phyloP scores from a whole-genome alignment of 2,329 filamentous ascomycete genomes.

The Alternaria metachromatica region DNA sequence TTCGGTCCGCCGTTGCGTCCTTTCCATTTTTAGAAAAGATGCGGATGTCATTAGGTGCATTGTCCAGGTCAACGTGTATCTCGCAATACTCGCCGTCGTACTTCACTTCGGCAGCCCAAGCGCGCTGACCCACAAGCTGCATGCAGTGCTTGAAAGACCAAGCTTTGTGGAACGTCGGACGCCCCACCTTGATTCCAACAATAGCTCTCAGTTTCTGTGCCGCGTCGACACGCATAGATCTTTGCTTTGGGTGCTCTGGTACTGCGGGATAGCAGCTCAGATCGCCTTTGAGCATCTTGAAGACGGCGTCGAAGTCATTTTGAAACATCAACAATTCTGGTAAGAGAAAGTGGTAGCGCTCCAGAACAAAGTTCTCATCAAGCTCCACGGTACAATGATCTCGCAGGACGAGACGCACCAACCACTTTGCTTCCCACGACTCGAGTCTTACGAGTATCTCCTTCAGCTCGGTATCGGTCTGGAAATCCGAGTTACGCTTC shows the following conservation, averaged over 20 bases:
- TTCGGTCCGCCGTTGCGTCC: conserved; percentile 78
- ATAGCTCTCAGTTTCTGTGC: conserved; percentile 46
- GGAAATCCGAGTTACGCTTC: conserved; percentile 25
- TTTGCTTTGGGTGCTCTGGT: conserved; percentile 43
- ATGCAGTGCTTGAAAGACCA: conserved; percentile 73
- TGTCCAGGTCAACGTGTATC: conserved; percentile 76
- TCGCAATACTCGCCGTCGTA: conserved; percentile 90
- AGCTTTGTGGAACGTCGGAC: conserved; percentile 55
- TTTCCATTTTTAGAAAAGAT: conserved; percentile 95
- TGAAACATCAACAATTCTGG: conserved; percentile 74
- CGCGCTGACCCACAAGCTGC: conserved; percentile 64
- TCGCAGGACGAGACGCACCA: conserved; percentile 82
- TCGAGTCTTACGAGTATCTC: conserved; percentile 53
- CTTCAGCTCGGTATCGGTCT: conserved; percentile 35
- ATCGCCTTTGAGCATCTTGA: conserved; percentile 59
- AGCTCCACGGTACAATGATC: conserved; percentile 72
- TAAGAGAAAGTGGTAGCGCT: conserved; percentile 71
- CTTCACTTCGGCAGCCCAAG: conserved; percentile 79
- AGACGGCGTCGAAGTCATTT: conserved; percentile 69
- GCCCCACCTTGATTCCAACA: conserved; percentile 55
- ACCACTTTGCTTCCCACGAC: conserved; percentile 83
- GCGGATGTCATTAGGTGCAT: conserved; percentile 64
- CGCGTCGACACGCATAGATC: conserved; percentile 47
- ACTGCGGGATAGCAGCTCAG: conserved; percentile 47
- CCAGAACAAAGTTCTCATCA: conserved; percentile 63